Conservation (phyloP, 176 grass and related monocot species). For the Avena atlantica region DNA sequence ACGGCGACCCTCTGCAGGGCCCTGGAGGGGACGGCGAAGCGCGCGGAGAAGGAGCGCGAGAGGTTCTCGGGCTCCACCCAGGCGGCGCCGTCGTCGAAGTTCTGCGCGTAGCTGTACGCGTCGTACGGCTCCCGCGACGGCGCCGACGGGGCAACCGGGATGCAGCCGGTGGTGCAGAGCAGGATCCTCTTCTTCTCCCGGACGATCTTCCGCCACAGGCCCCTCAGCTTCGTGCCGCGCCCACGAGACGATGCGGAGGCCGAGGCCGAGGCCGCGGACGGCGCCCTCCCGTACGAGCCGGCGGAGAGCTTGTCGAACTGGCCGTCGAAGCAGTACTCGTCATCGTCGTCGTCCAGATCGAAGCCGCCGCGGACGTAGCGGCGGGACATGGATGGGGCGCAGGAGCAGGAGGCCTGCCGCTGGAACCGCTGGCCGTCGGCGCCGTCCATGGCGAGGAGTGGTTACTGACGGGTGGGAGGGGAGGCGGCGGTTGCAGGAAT, state of each 20-base stretch:
- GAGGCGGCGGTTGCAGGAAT: not conserved
- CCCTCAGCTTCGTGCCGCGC: conserved; percentile 45
- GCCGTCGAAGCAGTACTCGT: conserved; percentile 14
- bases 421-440: conserved; percentile 60
- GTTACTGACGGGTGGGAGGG: not conserved
- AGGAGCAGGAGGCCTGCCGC: conserved; percentile 71
- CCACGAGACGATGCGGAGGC: not conserved
- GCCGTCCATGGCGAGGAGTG: conserved; percentile 53
- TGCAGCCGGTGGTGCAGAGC: conserved; percentile 61
- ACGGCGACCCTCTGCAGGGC: conserved; percentile 53
- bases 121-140: conserved; percentile 66
- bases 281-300: not conserved
- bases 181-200: conserved; percentile 71
- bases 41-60: conserved; percentile 83
- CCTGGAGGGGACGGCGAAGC: conserved; percentile 75
- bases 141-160: conserved; percentile 30
- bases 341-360: conserved; percentile 33
- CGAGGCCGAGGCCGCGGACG: not conserved
- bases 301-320: conserved; percentile 23
- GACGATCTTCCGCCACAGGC: conserved; percentile 70
- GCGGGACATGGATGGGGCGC: conserved; percentile 53
- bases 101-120: conserved; percentile 82
- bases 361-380: conserved; percentile 55
- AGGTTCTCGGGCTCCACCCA: conserved; percentile 91
- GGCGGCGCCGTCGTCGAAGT: conserved; percentile 82